Base-by-base conservation (phyloP, 805 yeast genomes). In the Ogataea paradorogensis region DNA sequence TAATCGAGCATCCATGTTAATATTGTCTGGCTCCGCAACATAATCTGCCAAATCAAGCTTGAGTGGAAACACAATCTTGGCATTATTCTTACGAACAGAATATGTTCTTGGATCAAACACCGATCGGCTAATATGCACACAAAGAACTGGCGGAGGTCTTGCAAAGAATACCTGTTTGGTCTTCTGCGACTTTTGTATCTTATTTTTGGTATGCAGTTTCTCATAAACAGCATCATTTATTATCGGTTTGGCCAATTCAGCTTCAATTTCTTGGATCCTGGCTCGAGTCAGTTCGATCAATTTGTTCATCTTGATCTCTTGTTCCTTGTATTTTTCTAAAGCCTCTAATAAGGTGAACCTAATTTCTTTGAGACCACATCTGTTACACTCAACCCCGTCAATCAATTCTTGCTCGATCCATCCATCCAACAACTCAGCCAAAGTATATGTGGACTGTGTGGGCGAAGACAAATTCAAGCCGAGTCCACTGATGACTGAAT, bases 351-450 rank as follows among this genome's bases (percentile, higher is more conserved):
- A 62, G 46, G 72, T 78, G n/a, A 69, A 71, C 36, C 62, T 65
- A 9, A 85, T 81, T 43, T 80, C 80, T 21, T 62, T 61, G 49
- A 91, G 69, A 3, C 95, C 91, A 68, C 98, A 91, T 53, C 98
- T 73, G 56, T 90, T 88, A 67, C 99, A 91, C 62, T 89, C 91
- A 26, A 91, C 99, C 32, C 89, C 96, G 50, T 87, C 90, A 43
- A 91, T 89, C 15, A 84, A 77, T 58, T 91, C 99, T 27, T 90
- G 86, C 41, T 76, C 72, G 5, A 71, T 76, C 87, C 89, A 86
- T 30, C 79, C 77, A 32, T 72, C 66, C 46, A 86, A 61, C 38
- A 85, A 67, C 13, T 73, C 78, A 5, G 73, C 61, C 40, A 85
- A 63, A 31, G 66, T 64, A 35, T 60, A 62, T n/a, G 69, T 56